Conservation (phyloP, 148 eudicot species). For the Persicaria tinctoria region DNA sequence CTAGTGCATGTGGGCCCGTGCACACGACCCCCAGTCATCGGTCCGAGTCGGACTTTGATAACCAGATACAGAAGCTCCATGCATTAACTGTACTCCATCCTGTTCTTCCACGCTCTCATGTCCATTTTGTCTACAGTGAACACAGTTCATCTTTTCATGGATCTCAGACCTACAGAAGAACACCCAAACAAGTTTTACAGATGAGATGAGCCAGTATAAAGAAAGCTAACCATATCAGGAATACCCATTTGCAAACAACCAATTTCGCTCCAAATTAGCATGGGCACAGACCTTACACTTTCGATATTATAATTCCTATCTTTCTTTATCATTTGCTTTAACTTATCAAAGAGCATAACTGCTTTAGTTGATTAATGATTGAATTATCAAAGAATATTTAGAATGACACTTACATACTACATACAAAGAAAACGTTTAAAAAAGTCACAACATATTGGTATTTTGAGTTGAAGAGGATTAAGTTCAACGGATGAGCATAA, state of each 20-base stretch:
- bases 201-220: background rate
- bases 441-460: too few relatives aligned
- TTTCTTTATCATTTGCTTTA: background rate
- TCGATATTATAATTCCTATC: background rate
- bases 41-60: too few relatives aligned
- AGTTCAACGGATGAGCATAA: conserved; percentile 6
- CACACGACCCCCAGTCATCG: background rate
- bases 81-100: conserved; percentile 21
- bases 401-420: too few relatives aligned
- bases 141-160: conserved; percentile 90
- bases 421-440: too few relatives aligned
- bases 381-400: background rate
- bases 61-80: conserved; percentile 28
- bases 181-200: background rate
- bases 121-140: conserved; percentile 47
- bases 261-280: background rate
- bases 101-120: conserved; percentile 14
- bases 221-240: background rate
- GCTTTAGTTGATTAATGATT: background rate
- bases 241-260: background rate
- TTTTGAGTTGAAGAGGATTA: background rate
- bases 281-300: background rate
- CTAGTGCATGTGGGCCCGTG: too few relatives aligned
- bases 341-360: background rate
- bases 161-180: conserved; percentile 66